These are phyloP conservation scores for Pascua sp. DNA, from an alignment of 1,284 basidiomycete genomes.

Conservation along the genomic window DNA sequence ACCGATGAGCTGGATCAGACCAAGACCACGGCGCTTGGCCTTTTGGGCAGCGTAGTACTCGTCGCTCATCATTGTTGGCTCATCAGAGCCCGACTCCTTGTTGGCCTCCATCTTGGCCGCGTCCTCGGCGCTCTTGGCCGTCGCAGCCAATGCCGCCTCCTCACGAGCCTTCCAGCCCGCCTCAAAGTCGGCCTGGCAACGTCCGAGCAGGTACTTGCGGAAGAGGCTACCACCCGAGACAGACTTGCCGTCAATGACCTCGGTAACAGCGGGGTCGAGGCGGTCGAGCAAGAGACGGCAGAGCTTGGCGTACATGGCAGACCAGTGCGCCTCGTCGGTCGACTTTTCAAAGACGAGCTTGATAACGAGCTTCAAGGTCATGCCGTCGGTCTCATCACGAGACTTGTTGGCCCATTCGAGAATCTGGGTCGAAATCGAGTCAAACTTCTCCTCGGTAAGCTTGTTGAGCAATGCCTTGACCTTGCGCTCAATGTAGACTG, in stretches of 20 bases:
- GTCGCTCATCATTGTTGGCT: conserved; percentile 75
- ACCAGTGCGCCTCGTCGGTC: conserved; percentile 91
- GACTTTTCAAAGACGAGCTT: conserved; percentile 95
- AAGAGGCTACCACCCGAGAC: conserved; percentile 80
- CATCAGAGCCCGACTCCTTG: conserved; percentile 36
- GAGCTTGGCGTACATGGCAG: conserved; percentile 92
- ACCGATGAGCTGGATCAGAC: conserved; percentile 95
- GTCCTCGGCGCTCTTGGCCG: conserved; percentile 57
- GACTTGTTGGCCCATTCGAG: conserved; percentile 93
- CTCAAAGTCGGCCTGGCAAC: conserved; percentile 94
- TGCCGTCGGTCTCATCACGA: conserved; percentile 84
- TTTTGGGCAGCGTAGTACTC: conserved; percentile 97
- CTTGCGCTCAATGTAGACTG: conserved; percentile 84
- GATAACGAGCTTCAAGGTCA: conserved; percentile 92
- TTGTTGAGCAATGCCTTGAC: conserved; percentile 93
- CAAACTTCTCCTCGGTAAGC: conserved; percentile 95
- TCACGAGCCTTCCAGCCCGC: conserved; percentile 64
- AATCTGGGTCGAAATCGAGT: conserved; percentile 88
- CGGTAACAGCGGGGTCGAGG: conserved; percentile 78
- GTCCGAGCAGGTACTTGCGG: conserved; percentile 84
- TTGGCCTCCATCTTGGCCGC: conserved; percentile 53
- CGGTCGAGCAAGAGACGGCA: conserved; percentile 92
- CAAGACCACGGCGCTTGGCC: conserved; percentile 93
- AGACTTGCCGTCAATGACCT: conserved; percentile 81
- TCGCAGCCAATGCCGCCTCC: conserved; percentile 55